Conservation (phyloP, 176 grass and related monocot species). For the Lolium rigidum region DNA sequence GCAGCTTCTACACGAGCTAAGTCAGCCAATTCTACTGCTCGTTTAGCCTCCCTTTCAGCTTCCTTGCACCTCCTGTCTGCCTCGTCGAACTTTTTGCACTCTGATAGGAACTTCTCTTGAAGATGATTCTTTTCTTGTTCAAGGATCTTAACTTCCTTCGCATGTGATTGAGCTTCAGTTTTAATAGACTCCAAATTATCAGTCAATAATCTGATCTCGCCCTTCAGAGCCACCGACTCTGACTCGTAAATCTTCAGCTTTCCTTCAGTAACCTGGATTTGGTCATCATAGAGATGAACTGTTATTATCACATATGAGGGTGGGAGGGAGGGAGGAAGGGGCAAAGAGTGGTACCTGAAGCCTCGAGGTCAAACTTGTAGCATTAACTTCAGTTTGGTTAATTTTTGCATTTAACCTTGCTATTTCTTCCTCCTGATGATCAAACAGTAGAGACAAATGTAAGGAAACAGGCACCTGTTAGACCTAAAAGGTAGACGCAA, state of each 20-base stretch:
- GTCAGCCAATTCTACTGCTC: slow-evolving; percentile 86
- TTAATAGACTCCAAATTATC: slow-evolving; percentile 73
- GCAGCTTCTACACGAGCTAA: slow-evolving; percentile 67
- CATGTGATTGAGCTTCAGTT: slow-evolving; percentile 64
- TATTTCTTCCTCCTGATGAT: slow-evolving; percentile 86
- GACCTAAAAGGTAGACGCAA: slow-evolving; percentile 17
- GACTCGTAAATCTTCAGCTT: slow-evolving; percentile 74
- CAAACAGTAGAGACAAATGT: slow-evolving; percentile 33
- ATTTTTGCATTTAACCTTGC: slow-evolving; percentile 71
- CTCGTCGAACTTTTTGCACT: slow-evolving; percentile 86
- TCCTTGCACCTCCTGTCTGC: slow-evolving; percentile 84
- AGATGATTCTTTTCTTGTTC: slow-evolving; percentile 96
- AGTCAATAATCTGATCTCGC: slow-evolving; percentile 75
- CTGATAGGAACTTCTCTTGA: slow-evolving; percentile 72
- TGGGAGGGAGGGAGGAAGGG: background rate
- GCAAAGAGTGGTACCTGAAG: slow-evolving; percentile 61
- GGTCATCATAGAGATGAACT: slow-evolving; percentile 30
- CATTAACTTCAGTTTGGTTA: slow-evolving; percentile 79
- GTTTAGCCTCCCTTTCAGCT: slow-evolving; percentile 85
- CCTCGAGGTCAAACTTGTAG: slow-evolving; percentile 66
- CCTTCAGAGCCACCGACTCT: slow-evolving; percentile 73
- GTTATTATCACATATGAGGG: background rate
- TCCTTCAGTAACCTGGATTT: slow-evolving; percentile 71
- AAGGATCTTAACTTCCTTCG: slow-evolving; percentile 74
- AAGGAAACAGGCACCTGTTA: slow-evolving; percentile 3